Conservation (phyloP, 1,284 basidiomycete genomes). For the Sporisorium graminicola region DNA sequence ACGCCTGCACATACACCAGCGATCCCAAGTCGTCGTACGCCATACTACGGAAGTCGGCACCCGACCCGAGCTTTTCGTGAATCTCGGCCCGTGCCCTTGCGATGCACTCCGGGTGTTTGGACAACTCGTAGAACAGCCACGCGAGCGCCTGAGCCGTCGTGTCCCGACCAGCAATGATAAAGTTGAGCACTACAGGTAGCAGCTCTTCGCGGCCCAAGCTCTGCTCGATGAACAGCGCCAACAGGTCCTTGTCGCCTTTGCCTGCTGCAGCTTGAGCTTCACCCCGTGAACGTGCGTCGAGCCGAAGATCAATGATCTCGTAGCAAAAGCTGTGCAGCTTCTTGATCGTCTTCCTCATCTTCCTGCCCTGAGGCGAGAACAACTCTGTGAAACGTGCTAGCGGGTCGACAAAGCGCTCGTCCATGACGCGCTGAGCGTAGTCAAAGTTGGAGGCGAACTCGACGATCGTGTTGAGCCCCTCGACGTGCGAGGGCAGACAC, state of each 20-base stretch:
- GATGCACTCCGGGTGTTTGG: slow-evolving; percentile 40
- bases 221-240: slow-evolving; percentile 72
- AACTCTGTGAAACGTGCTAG: slow-evolving; percentile 49
- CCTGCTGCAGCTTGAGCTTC: slow-evolving; percentile 37
- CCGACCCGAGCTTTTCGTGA: slow-evolving; percentile 46
- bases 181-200: slow-evolving; percentile 61
- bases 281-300: slow-evolving; percentile 34
- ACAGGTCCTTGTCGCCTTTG: slow-evolving; percentile 60
- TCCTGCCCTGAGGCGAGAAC: slow-evolving; percentile 36
- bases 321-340: slow-evolving; percentile 45
- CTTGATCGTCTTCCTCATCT: slow-evolving; percentile 50
- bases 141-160: slow-evolving; percentile 59
- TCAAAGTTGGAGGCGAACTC: slow-evolving; percentile 68
- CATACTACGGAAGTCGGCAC: slow-evolving; percentile 30
- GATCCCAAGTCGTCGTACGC: slow-evolving; percentile 54
- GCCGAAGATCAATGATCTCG: slow-evolving; percentile 53
- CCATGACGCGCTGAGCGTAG: slow-evolving; percentile 63
- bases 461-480: slow-evolving; percentile 55
- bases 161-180: slow-evolving; percentile 59
- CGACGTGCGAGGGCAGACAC: slow-evolving; percentile 44
- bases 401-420: slow-evolving; percentile 55
- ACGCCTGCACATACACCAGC: slow-evolving; percentile 56
- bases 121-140: slow-evolving; percentile 60
- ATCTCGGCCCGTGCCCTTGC: slow-evolving; percentile 47
- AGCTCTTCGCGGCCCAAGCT: slow-evolving; percentile 61